A percentile compares a stretch with the other conserved stretches of the same genome.
phyloP scores from a whole-genome alignment of 2,329 filamentous ascomycete species.

The Chaetomiaceae sp. region DNA sequence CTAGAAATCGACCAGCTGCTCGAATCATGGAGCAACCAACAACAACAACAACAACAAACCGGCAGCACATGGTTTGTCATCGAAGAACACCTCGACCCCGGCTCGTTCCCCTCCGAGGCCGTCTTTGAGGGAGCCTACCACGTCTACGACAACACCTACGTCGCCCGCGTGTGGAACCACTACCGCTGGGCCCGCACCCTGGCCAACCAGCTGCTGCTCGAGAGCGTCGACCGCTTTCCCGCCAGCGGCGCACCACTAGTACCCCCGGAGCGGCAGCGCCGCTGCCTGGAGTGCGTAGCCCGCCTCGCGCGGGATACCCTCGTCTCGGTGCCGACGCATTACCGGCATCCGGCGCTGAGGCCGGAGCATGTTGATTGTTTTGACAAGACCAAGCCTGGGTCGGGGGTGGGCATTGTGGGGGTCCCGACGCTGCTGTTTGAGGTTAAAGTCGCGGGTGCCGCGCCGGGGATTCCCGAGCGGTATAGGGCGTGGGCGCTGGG shows the following conservation, averaged over 20 bases:
- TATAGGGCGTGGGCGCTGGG: conserved; percentile 44
- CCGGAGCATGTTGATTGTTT: conserved; percentile 29
- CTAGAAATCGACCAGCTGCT: conserved; percentile 39
- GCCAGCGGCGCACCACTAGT: conserved; percentile 34
- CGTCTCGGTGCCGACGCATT: conserved; percentile 46
- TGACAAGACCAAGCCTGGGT: conserved; percentile 37
- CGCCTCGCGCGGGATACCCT: conserved; percentile 42
- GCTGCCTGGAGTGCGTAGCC: conserved; percentile 34
- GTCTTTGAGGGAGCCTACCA: conserved; percentile 53
- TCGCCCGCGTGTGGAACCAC: conserved; percentile 54
- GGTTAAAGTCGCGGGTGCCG: conserved; percentile 44
- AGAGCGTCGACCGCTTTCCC: conserved; percentile 37
- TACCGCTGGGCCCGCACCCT: conserved; percentile 57
- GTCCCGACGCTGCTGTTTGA: conserved; percentile 47
- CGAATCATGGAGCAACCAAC: conserved; percentile 34
- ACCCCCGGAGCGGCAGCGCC: conserved; percentile 29
- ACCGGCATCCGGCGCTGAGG: conserved; percentile 45
- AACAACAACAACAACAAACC: too few relatives aligned
- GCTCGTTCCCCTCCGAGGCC: conserved; percentile 36
- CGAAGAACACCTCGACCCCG: conserved; percentile 27
- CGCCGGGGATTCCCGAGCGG: conserved; percentile 40
- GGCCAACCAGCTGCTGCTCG: conserved; percentile 46
- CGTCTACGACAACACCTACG: conserved; percentile 50
- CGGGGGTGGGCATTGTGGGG: conserved; percentile 41
- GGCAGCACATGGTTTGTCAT: conserved; percentile 37